A percentile compares a stretch with the other conserved stretches of the same genome.
These are phyloP conservation scores for Mangifera indica DNA, from an alignment of 345 rosid genomes.

Conservation along the genomic window DNA sequence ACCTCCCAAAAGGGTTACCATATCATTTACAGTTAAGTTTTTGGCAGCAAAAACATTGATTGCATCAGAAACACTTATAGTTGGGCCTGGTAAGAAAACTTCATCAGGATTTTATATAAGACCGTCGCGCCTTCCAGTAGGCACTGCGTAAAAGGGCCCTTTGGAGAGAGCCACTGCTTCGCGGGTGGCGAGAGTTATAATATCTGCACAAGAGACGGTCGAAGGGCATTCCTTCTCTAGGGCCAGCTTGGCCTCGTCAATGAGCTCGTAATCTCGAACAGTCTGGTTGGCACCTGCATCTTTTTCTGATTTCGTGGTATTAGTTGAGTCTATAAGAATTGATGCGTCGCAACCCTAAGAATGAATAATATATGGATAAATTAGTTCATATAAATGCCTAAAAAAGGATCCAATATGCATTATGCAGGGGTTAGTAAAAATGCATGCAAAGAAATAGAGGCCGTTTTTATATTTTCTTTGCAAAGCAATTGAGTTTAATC, in stretches of 20 bases:
- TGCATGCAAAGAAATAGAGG: too few species aligned
- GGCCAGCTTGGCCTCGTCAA: constrained; percentile 55
- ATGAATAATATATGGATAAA: neutral
- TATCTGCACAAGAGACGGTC: constrained; percentile 74
- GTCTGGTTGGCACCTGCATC: constrained; percentile 63
- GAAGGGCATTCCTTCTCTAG: constrained; percentile 58
- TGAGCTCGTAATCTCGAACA: constrained; percentile 57
- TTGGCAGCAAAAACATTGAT: constrained; percentile 36
- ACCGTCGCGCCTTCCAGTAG: constrained; percentile 68
- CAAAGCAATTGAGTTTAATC: too few species aligned
- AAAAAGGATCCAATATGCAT: too few species aligned
- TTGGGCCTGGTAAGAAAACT: constrained; percentile 67
- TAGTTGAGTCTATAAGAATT: constrained; percentile 56
- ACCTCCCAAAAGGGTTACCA: constrained; percentile 75
- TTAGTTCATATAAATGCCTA: too few species aligned
- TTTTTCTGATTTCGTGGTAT: constrained; percentile 48
- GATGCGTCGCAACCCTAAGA: constrained; percentile 85
- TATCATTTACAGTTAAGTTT: constrained; percentile 47
- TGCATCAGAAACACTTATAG: constrained; percentile 38
- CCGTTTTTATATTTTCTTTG: too few species aligned
- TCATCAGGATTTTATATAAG: constrained; percentile 38
- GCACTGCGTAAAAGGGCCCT: constrained; percentile 49
- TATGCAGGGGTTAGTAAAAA: too few species aligned
- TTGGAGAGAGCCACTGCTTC: constrained; percentile 57
- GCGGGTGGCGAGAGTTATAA: constrained; percentile 57